Evolutionary conservation across 129 eudicot species (phyloP).

Genomic region (Kitagawia praeruptora): DNA sequence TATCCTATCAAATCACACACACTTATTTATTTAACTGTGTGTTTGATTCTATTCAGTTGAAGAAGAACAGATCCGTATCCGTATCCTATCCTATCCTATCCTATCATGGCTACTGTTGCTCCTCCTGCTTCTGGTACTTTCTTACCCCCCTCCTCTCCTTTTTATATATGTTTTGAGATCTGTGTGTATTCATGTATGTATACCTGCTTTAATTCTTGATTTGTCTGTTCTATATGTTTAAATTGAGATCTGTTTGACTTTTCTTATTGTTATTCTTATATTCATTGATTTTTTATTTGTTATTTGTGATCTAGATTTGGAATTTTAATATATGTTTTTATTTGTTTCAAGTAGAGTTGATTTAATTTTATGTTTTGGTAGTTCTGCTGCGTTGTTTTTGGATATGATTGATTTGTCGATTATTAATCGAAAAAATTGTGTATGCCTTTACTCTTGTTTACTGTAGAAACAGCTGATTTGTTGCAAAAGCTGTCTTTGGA

Average conservation of each 20-base stretch:
- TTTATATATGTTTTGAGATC: neutral
- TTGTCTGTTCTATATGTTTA: neutral
- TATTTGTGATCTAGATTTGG: neutral
- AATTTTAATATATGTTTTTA: too few relatives aligned
- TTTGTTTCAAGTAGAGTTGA: too few relatives aligned
- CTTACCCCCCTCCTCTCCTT: constrained; percentile 44
- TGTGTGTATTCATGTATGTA: neutral
- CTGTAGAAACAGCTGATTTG: constrained; percentile 73
- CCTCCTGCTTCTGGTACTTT: constrained; percentile 32
- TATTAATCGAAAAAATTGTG: neutral
- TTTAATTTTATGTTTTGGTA: neutral
- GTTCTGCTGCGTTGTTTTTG: neutral
- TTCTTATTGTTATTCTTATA: neutral
- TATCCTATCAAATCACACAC: neutral
- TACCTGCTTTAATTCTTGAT: neutral
- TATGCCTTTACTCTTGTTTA: constrained; percentile 22
- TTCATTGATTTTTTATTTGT: neutral
- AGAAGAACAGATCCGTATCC: constrained; percentile 16
- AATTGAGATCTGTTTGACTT: neutral
- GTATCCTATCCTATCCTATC: neutral
- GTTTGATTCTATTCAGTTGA: neutral
- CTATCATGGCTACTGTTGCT: constrained; percentile 50
- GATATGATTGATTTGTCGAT: neutral
- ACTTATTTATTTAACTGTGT: neutral
- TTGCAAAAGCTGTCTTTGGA: constrained; percentile 75